Base-by-base conservation (phyloP, 345 rosid species). In the Heritiera littoralis region DNA sequence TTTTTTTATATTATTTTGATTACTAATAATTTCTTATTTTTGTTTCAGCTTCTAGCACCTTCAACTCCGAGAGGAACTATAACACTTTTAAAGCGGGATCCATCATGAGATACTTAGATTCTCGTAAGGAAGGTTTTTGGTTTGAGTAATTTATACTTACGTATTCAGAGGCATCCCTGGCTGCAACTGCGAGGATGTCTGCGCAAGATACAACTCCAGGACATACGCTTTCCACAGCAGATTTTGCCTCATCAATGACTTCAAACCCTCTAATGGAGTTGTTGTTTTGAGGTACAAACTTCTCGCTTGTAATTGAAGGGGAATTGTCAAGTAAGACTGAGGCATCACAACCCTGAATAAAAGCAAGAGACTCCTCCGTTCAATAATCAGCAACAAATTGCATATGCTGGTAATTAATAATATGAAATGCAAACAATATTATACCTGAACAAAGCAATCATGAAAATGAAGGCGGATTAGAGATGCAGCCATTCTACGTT, bases 201-300 rank as follows among this genome's bases (percentile, higher is more conserved):
- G 92, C 92, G 14, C 97, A 90, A 41, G 94, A 90, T 52, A 90
- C 90, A 3, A 89, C 84, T 1, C 92, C 91, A 0, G 91, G 91
- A 73, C 91, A 90, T 0, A 81, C 58, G 6, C 68, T 85, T 56
- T 89, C 91, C 5, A 87, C 81, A 1, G 66, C 82, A 0, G 93
- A 43, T 83, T 92, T 90, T n/a, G 88, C 89, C 6, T 70, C 54
- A 28, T 90, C 91, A 1, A 92, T 87, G 14, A 88, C 92, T 40
- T 85, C 70, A 15, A 71, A 87, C 15, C 94, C 94, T 76, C 89
- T 78, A 0, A 63, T 64, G 4, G 76, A 80, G 5, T 59, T 79
- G 46, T 48, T 77, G 32, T 51, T 82, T 3, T 41, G 77, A 14
- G 1, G 55, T 43, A 74, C 84, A 15, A 56, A 43, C 74, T 83